Conservation (phyloP, 176 grass and related monocot species). For the Triticum monococcum region DNA sequence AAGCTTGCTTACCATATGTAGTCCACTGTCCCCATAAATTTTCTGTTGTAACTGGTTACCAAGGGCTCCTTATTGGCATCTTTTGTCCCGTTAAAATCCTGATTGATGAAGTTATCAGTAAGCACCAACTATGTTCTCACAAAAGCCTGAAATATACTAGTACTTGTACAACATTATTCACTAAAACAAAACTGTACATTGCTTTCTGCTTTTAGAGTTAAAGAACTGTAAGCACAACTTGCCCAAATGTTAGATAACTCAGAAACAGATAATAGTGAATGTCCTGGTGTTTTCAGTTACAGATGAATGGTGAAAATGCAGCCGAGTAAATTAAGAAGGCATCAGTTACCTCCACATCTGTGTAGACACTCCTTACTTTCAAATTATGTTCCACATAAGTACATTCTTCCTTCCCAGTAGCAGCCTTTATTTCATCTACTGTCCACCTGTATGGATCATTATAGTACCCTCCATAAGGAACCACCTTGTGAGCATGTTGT, state of each 20-base stretch:
- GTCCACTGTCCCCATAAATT: conserved; percentile 96
- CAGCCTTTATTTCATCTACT: conserved; percentile 71
- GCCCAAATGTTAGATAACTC: conserved; percentile 11
- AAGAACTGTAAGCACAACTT: not conserved
- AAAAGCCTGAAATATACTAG: conserved; percentile 8
- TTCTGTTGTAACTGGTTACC: conserved; percentile 79
- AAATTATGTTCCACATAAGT: conserved; percentile 68
- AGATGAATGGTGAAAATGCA: conserved; percentile 26
- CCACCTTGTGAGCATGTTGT: conserved; percentile 10
- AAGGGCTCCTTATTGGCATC: conserved; percentile 65
- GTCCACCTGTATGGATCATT: conserved; percentile 81
- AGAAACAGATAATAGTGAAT: conserved; percentile 9
- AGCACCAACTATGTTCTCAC: not conserved
- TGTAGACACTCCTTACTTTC: conserved; percentile 91
- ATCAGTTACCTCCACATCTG: conserved; percentile 74
- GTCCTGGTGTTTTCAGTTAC: not conserved
- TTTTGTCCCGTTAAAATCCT: conserved; percentile 87
- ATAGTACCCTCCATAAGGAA: conserved; percentile 25
- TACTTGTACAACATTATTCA: conserved; percentile 11
- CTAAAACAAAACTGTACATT: conserved; percentile 7
- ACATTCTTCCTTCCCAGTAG: conserved; percentile 75
- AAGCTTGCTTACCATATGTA: conserved; percentile 75
- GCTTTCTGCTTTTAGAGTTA: not conserved
- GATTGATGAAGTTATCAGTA: conserved; percentile 26
- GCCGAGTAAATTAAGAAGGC: conserved; percentile 5